Base-by-base conservation (phyloP, 2,329 filamentous ascomycete genomes). In the Pseudocercospora ulei region DNA sequence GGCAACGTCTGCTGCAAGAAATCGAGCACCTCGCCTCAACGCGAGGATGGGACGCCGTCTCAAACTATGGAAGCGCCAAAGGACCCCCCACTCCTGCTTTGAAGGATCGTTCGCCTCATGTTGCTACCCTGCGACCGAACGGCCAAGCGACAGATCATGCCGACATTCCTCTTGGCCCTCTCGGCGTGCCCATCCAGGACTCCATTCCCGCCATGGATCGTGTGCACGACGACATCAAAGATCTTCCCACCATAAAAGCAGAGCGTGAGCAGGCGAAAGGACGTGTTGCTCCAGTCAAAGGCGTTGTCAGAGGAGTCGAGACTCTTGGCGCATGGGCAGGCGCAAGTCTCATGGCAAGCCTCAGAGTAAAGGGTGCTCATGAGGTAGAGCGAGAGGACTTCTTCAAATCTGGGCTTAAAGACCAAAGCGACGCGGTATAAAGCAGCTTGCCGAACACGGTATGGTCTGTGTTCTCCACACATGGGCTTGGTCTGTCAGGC, bases 31-130 rank as follows among this genome's bases (percentile, higher is more conserved):
- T 94, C 0, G 70, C 90, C 3, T 67, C 76, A 9, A 65, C 70
- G 28, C 68, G 77, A 46, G 82, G 84, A 4, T 96, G 88, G 85
- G 77, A 83, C 50, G 69, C 75, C 0, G 76, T 94, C 1, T 70
- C 72, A 27, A 85, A 80, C 22, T 82, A 80, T 50, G 79, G 72
- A 1, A 72, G 76, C 13, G 55, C 55, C 14, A 50, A 39, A 29
- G 16, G 24, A 9, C 37, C 34, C 33, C 7, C 30, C 26, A 25
- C 47, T 42, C 30, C 41, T 31, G 22, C 38, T 2, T 33, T 55
- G 7, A 41, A 41, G 22, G 44, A 51, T 30, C 44, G 43, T 5
- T 47, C 44, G n/a, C 46, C 43, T 3, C 53, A 52, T 17, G 44
- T 38, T 16, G 18, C 26, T 6, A 25, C 33, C 29, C 35, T 38